Percentiles rank a stretch among this genome's conserved stretches.
These are phyloP conservation scores for Colletotrichum godetiae DNA, from an alignment of 2,329 filamentous ascomycete genomes.

Conservation along the genomic window DNA sequence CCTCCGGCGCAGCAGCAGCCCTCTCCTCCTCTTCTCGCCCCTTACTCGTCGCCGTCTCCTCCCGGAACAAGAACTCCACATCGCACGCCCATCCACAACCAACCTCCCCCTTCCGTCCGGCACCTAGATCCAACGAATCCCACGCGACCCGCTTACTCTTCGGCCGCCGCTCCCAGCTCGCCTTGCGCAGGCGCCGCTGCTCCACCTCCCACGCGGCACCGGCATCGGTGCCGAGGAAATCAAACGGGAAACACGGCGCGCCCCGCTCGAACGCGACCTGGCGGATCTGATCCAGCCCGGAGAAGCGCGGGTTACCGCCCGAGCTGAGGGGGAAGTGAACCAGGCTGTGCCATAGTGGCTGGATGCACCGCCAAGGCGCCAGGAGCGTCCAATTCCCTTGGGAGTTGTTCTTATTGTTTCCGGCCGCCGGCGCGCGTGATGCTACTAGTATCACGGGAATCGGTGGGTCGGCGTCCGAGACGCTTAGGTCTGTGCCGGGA, in stretches of 20 bases:
- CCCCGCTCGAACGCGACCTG: conserved; percentile 86
- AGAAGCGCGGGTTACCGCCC: conserved; percentile 84
- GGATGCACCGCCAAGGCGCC: conserved; percentile 90
- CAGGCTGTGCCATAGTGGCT: conserved; percentile 85
- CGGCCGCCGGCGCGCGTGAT: conserved; percentile 56
- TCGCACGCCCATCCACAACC: conserved; percentile 87
- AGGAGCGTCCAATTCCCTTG: conserved; percentile 85
- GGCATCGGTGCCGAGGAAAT: conserved; percentile 82
- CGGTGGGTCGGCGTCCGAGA: conserved; percentile 72
- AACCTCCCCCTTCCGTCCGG: conserved; percentile 81
- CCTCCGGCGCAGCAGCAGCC: background rate
- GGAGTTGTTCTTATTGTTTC: conserved; percentile 50
- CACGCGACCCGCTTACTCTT: conserved; percentile 85
- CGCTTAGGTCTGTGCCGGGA: conserved; percentile 71
- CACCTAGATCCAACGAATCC: conserved; percentile 78
- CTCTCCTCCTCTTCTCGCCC: background rate
- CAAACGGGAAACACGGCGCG: conserved; percentile 85
- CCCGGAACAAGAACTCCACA: conserved; percentile 76
- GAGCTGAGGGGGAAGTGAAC: conserved; percentile 85
- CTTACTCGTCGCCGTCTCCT: conserved; percentile 27
- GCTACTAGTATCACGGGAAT: conserved; percentile 83
- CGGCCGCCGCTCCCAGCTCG: conserved; percentile 80
- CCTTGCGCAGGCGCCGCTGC: conserved; percentile 68
- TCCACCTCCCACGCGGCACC: conserved; percentile 82
- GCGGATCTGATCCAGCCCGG: conserved; percentile 81